These are phyloP conservation scores for Lepiota venenata DNA, from an alignment of 768 basidiomycete genomes.

Conservation along the genomic window DNA sequence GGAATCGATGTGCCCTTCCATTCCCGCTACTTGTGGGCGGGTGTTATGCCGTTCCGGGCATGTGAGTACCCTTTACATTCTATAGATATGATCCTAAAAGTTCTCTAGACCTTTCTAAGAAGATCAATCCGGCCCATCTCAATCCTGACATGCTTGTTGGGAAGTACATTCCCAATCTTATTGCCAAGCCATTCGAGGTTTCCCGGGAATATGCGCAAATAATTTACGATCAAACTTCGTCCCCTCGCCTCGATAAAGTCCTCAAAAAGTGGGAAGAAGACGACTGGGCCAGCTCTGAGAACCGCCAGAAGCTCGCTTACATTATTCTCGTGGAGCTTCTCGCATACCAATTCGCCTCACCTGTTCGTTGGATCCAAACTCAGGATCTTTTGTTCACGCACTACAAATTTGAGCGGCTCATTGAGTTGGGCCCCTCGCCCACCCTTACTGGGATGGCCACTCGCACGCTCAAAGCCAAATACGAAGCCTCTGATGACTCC, in stretches of 20 bases:
- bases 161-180: slow-evolving; percentile 96
- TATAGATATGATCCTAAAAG: not conserved
- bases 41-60: slow-evolving; percentile 95
- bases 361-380: slow-evolving; percentile 99
- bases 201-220: slow-evolving; percentile 86
- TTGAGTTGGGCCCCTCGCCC: slow-evolving; percentile 95
- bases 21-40: slow-evolving; percentile 98
- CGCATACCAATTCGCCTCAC: slow-evolving; percentile 97
- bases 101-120: slow-evolving; percentile 85
- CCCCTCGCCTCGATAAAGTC: slow-evolving; percentile 94
- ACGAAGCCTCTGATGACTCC: slow-evolving; percentile 87
- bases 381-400: slow-evolving; percentile 90
- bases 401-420: slow-evolving; percentile 87
- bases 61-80: slow-evolving; percentile 50
- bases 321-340: slow-evolving; percentile 95
- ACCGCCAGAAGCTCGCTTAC: slow-evolving; percentile 93
- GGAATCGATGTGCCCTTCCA: slow-evolving; percentile 99
- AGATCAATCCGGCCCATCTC: slow-evolving; percentile 88
- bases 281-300: slow-evolving; percentile 74
- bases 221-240: slow-evolving; percentile 96
- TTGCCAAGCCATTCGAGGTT: slow-evolving; percentile 84
- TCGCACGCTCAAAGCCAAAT: slow-evolving; percentile 89
- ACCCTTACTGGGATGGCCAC: slow-evolving; percentile 94
- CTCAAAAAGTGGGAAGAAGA: slow-evolving; percentile 92
- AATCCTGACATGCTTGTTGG: slow-evolving; percentile 94